phyloP scores from a whole-genome alignment of 1,284 basidiomycete species.

The Rhizoctonia solani region DNA sequence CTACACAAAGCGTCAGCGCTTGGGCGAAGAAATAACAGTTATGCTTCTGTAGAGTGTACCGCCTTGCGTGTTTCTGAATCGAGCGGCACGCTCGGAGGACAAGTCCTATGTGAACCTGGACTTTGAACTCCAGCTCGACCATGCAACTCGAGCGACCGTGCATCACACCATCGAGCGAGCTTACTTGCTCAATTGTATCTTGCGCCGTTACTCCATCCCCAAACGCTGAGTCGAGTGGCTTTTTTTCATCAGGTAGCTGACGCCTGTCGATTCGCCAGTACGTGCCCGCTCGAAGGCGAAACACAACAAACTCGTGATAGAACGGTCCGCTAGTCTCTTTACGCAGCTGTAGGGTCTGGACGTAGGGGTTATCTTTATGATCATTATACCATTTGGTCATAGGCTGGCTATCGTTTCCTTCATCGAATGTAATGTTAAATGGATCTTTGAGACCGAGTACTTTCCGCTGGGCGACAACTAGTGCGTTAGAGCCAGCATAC shows the following conservation, averaged over 20 bases:
- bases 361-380: not conserved
- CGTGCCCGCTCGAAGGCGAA: not conserved
- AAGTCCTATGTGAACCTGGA: not conserved
- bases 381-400: not conserved
- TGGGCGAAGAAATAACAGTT: slow-evolving; percentile 14
- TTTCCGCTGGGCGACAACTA: not conserved
- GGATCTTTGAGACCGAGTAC: not conserved
- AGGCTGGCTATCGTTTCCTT: not conserved
- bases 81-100: not conserved
- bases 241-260: not conserved
- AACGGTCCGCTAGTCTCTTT: slow-evolving; percentile 7
- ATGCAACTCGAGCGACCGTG: not conserved
- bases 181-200: not conserved
- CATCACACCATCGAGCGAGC: not conserved
- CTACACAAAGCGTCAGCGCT: not conserved
- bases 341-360: slow-evolving; percentile 6
- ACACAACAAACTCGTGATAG: slow-evolving; percentile 1
- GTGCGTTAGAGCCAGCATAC: not conserved
- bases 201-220: not conserved
- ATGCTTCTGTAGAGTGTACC: not conserved
- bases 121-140: not conserved
- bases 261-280: not conserved
- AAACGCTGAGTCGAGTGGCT: not conserved
- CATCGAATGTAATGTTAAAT: not conserved
- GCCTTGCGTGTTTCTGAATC: not conserved